Evolutionary conservation across 805 yeast genomes (phyloP).

Genomic region (Metschnikowia drakensbergensis): DNA sequence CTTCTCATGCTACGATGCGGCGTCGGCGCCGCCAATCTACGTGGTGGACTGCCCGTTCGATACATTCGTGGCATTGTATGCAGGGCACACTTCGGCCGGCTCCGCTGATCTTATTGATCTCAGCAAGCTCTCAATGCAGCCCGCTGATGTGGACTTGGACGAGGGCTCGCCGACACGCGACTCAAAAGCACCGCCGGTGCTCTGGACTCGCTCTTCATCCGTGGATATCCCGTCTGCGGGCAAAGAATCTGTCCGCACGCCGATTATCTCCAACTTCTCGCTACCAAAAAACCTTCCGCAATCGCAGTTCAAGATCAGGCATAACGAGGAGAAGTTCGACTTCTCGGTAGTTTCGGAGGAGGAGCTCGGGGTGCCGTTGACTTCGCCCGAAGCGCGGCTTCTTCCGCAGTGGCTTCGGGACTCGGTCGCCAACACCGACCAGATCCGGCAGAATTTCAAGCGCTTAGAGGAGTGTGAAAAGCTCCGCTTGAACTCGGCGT

Average conservation of each 20-base stretch:
- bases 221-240: not conserved
- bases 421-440: slow-evolving; percentile 9
- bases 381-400: slow-evolving; percentile 6
- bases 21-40: slow-evolving; percentile 32
- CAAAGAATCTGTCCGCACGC: slow-evolving; percentile 20
- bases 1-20: slow-evolving; percentile 22
- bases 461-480: slow-evolving; percentile 67
- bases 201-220: not conserved
- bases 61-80: slow-evolving; percentile 25
- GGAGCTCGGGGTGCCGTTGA: slow-evolving; percentile 8
- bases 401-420: slow-evolving; percentile 17
- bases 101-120: slow-evolving; percentile 12
- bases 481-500: slow-evolving; percentile 48
- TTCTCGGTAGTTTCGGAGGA: slow-evolving; percentile 6
- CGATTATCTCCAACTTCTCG: slow-evolving; percentile 49
- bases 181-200: not conserved
- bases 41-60: slow-evolving; percentile 43
- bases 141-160: slow-evolving; percentile 1
- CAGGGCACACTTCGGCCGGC: slow-evolving; percentile 23
- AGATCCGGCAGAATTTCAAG: slow-evolving; percentile 45
- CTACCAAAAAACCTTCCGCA: slow-evolving; percentile 41
- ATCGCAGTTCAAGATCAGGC: slow-evolving; percentile 40
- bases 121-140: not conserved
- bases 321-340: slow-evolving; percentile 48
- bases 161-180: not conserved